Base-by-base conservation (phyloP, 1,284 basidiomycete genomes). In the Sanghuangporus baumii region DNA sequence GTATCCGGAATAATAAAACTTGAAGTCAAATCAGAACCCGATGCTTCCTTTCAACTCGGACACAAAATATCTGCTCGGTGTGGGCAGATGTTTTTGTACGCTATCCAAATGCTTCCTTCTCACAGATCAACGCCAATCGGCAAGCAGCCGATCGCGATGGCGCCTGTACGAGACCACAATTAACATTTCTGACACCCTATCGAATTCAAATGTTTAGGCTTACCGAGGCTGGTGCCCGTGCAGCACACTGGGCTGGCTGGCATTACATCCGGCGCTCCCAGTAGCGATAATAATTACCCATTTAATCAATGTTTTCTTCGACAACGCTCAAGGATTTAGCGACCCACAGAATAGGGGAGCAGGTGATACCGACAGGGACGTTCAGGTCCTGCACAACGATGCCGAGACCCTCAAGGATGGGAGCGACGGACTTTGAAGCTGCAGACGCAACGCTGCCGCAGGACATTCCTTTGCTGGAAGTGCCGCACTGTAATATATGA, bases 361-460 rank as follows among this genome's bases (percentile, higher is more conserved):
- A 60, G 26, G 7, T 47, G 16, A 63, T 23, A 2, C 62, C 62
- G 16, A 59, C 50, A 18, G 43, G 43, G 36, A 59, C 43, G 20
- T 43, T 40, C 14, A 60, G 38, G 23, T 41, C 58, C 12, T 57
- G 46, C 8, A 60, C 23, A 31, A 63, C 62, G 12, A 63, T 26
- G 14, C 62, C 57, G 18, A 63, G 26, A 16, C 26, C 50, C 26
- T 50, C 52, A 23, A 64, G 46, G 6, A 65, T 51, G 1, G 52
- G 3, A 18, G 60, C 16, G 9, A 60, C 26, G 4, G 18, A 16
- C 16, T 50, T 31, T 46, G 12, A 48, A n/a, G 20, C 23, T 2
- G 65, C 46, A 4, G 40, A 36, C 55, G 59, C 55, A 36, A 66
- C 60, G 37, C 34, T 46, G 40, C 52, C 43, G 60, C 65, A 66